A percentile compares a stretch with the other conserved stretches of the same genome.
phyloP scores from a whole-genome alignment of 164 flowering plant species.

The Nymphaea colorata region DNA sequence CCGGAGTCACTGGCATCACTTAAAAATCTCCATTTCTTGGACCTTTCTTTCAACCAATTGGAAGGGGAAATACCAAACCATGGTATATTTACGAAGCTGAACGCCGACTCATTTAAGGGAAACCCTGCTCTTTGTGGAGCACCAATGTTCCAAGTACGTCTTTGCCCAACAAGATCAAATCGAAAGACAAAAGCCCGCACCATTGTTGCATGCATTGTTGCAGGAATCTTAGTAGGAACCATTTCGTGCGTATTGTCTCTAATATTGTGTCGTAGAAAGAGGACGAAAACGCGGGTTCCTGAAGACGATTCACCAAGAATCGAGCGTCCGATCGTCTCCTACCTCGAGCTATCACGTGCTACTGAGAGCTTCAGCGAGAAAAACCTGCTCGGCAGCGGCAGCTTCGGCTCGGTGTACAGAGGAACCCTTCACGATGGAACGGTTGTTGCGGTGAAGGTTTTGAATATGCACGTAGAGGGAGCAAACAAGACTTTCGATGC shows the following conservation, averaged over 20 bases:
- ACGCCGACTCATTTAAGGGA: slow-evolving; percentile 14
- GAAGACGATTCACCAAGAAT: no score
- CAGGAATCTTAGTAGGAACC: no score
- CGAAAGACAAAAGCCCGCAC: no score
- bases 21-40: slow-evolving; percentile 13
- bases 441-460: background rate
- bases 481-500: background rate
- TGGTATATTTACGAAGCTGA: slow-evolving; percentile 10
- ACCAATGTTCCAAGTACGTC: no score
- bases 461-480: background rate
- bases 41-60: slow-evolving; percentile 16
- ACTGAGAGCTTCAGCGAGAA: background rate
- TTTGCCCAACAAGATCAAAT: no score
- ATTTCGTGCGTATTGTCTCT: no score
- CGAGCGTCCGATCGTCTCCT: background rate
- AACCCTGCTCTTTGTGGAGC: slow-evolving; percentile 13
- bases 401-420: background rate
- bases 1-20: slow-evolving; percentile 14
- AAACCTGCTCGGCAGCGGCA: background rate
- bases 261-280: no score
- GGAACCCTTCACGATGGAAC: background rate
- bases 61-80: slow-evolving; percentile 16
- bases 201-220: no score
- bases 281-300: no score
- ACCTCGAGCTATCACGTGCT: background rate